These are phyloP conservation scores for Cladophialophora chaetospira DNA, from an alignment of 2,329 filamentous ascomycete species.

Conservation along the genomic window DNA sequence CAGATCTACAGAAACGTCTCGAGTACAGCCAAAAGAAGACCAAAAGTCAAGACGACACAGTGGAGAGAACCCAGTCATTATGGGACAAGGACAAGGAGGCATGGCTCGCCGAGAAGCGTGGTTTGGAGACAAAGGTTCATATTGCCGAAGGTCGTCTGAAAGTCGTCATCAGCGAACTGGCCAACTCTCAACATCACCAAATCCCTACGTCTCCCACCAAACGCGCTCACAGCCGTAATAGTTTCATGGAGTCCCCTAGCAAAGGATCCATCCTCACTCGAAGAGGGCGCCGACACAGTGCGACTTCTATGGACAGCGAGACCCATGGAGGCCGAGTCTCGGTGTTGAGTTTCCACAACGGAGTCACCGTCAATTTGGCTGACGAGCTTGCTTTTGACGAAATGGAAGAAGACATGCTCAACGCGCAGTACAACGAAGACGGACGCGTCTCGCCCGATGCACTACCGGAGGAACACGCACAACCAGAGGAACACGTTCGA, in stretches of 20 bases:
- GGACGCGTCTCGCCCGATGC: constrained; percentile 56
- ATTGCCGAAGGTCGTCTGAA: constrained; percentile 87
- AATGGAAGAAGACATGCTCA: constrained; percentile 63
- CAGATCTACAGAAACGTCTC: constrained; percentile 74
- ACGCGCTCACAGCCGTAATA: constrained; percentile 31
- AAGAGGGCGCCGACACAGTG: constrained; percentile 60
- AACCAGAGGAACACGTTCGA: constrained; percentile 44
- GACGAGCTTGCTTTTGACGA: constrained; percentile 89
- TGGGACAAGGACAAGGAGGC: constrained; percentile 82
- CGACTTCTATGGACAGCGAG: constrained; percentile 54
- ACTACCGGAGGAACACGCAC: constrained; percentile 44
- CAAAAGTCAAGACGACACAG: constrained; percentile 79
- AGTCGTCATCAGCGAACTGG: constrained; percentile 80
- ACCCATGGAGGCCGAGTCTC: constrained; percentile 70
- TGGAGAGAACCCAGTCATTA: constrained; percentile 72
- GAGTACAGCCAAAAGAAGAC: constrained; percentile 77
- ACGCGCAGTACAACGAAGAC: constrained; percentile 70
- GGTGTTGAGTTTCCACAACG: constrained; percentile 60
- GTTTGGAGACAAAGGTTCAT: constrained; percentile 80
- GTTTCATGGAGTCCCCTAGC: constrained; percentile 30
- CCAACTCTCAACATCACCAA: constrained; percentile 44
- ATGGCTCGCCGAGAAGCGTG: constrained; percentile 83
- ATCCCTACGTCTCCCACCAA: constrained; percentile 26
- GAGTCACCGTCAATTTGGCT: constrained; percentile 70
- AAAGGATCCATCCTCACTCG: constrained; percentile 33